These are phyloP conservation scores for Suillus clintonianus DNA, from an alignment of 768 basidiomycete genomes.

Conservation along the genomic window DNA sequence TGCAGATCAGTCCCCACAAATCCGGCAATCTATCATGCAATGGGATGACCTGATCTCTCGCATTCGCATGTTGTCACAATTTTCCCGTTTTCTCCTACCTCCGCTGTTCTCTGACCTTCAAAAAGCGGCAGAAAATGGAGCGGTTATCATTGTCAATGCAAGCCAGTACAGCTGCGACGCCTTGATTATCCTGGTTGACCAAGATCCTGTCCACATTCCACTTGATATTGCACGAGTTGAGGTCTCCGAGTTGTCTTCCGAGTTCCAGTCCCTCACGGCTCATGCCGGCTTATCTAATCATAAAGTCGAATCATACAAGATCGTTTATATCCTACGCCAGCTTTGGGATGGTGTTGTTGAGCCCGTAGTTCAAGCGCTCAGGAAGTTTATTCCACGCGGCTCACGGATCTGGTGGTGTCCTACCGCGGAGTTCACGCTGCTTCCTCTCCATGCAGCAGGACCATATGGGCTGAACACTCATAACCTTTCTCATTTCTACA, in stretches of 20 bases:
- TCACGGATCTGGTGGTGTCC: conserved; percentile 6
- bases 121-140: neutral
- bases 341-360: neutral
- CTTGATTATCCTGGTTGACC: conserved; percentile 2
- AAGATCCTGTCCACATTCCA: neutral
- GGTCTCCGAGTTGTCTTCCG: no score
- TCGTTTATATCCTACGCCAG: neutral
- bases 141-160: conserved; percentile 1
- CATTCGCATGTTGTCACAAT: conserved; percentile 10
- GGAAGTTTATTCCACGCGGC: neutral
- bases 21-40: neutral
- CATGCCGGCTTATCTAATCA: no score
- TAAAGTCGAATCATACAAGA: neutral
- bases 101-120: conserved; percentile 6
- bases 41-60: conserved; percentile 11
- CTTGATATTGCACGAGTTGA: neutral
- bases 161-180: conserved; percentile 5
- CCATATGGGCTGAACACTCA: no score
- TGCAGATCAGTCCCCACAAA: no score
- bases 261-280: no score
- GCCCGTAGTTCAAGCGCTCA: neutral
- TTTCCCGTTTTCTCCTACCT: conserved; percentile 11
- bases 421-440: no score
- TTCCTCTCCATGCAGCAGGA: no score
- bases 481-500: neutral